Base-by-base conservation (phyloP, 169 alveolate species). In the Plasmodium cynomolgi region DNA sequence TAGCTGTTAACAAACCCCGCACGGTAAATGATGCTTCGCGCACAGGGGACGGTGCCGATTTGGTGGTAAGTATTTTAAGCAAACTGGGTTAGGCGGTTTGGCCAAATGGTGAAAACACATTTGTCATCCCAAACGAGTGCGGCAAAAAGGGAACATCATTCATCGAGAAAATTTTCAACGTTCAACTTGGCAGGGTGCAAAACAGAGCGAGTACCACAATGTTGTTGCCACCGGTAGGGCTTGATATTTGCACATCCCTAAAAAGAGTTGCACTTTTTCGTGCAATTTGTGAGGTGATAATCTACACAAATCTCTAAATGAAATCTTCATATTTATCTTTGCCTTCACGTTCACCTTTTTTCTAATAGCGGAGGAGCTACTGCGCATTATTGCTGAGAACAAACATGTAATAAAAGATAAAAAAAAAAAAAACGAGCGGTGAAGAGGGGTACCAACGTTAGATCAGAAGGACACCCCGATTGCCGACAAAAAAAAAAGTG, bases 361-460 rank as follows among this genome's bases (percentile, higher is more conserved):
- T 58, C 23, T 85, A 71, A 50, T 77, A 85, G 93, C 83, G 85
- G 72, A 75, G 80, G 86, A 85, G 58, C 31, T 85, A 15, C 41
- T 85, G 29, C 85, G 44, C n/a, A 85, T 71, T 37, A 85, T 85
- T 41, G 74, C 80, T 56, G 93, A 74, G 33, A 75, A 85, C 33
- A 85, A 75, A 71, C 33, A 74, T 74, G 93, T 85, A 71, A 85
- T 75, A 26, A 56, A 54, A 54, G 39, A 73, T 44, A 44, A 13
- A 73, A 84, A 50, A 71, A 58, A 82, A 33, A 37, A 23, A 84
- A 37, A 68, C n/a, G 75, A 37, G 71, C 29, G 50, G 50, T 41
- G 8, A 81, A 33, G 29, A 34, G 84, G n/a, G n/a, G 3, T 41
- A 17, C 2, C 17, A 41, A 41, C 54, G 17, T 1, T 41, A 41